These are phyloP conservation scores for Arthrobotrys megalospora DNA, from an alignment of 2,329 filamentous ascomycete species.

Conservation along the genomic window DNA sequence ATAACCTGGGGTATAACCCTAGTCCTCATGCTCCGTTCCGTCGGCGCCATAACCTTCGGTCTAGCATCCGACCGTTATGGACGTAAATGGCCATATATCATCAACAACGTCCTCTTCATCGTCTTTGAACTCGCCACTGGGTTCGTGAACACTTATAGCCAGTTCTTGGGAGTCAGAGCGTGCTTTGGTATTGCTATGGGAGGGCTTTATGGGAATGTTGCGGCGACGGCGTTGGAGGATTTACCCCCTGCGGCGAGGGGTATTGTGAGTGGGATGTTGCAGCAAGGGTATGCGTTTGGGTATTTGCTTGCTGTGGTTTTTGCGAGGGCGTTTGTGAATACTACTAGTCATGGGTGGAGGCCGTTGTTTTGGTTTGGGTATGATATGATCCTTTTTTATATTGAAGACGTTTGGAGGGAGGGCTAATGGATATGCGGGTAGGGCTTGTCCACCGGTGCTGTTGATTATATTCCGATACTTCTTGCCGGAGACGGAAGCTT, in stretches of 20 bases:
- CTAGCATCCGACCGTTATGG: conserved; percentile 84
- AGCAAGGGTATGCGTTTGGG: conserved; percentile 85
- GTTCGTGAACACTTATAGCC: conserved; percentile 79
- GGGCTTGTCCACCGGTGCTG: conserved; percentile 80
- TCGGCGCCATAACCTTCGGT: conserved; percentile 81
- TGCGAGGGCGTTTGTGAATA: conserved; percentile 78
- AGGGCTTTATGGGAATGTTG: conserved; percentile 83
- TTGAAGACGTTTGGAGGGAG: not conserved
- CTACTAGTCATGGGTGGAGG: conserved; percentile 84
- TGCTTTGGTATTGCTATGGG: conserved; percentile 86
- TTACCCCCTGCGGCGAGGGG: conserved; percentile 75
- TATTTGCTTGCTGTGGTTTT: conserved; percentile 84
- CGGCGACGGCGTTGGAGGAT: conserved; percentile 80
- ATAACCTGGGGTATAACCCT: conserved; percentile 78
- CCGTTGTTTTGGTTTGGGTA: conserved; percentile 88
- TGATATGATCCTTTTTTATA: not conserved
- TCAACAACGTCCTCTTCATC: conserved; percentile 78
- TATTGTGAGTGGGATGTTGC: conserved; percentile 84
- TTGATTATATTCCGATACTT: conserved; percentile 84
- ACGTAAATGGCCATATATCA: conserved; percentile 85
- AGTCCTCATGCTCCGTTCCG: conserved; percentile 74
- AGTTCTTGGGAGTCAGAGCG: conserved; percentile 81
- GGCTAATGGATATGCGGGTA: conserved; percentile 15
- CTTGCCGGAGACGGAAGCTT: conserved; percentile 84
- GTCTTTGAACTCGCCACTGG: conserved; percentile 84